These are phyloP conservation scores for Dipsacomyces acuminosporus DNA, from an alignment of 371 early-diverging fungal species.

Conservation along the genomic window DNA sequence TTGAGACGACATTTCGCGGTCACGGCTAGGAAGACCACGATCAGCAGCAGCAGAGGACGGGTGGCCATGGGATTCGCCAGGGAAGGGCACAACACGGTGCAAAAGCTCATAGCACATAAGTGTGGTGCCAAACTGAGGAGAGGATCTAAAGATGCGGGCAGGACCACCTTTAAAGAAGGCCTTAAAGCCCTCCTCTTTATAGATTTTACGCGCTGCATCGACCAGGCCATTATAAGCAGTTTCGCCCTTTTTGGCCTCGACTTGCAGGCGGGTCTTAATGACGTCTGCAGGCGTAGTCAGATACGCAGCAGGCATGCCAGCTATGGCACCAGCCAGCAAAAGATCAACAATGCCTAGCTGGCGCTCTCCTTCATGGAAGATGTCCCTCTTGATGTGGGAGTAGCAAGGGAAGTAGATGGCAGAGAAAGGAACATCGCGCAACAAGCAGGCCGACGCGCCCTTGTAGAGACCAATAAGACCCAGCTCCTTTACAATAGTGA, in stretches of 20 bases:
- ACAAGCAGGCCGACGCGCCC: constrained; percentile 88
- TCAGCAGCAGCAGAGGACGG: constrained; percentile 11
- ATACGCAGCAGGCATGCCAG: constrained; percentile 97
- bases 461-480: constrained; percentile 94
- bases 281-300: constrained; percentile 97
- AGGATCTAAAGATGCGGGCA: constrained; percentile 77
- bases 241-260: constrained; percentile 85
- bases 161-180: constrained; percentile 96
- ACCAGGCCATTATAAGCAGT: constrained; percentile 79
- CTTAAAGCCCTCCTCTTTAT: constrained; percentile 82
- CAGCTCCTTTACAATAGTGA: constrained; percentile 84
- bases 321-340: constrained; percentile 84
- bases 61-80: constrained; percentile 34
- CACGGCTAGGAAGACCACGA: constrained; percentile 7
- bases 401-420: constrained; percentile 96
- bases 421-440: constrained; percentile 96
- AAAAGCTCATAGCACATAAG: constrained; percentile 89
- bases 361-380: constrained; percentile 77
- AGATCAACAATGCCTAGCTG: constrained; percentile 63
- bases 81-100: constrained; percentile 72
- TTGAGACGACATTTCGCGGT: constrained; percentile 30
- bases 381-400: constrained; percentile 81
- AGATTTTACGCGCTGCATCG: constrained; percentile 85
- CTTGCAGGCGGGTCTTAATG: constrained; percentile 97
- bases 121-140: constrained; percentile 96